A percentile compares a stretch with the other conserved stretches of the same genome.
Evolutionary conservation across 805 yeast species (phyloP).

Genomic region (Candida khao-thaluensis): DNA sequence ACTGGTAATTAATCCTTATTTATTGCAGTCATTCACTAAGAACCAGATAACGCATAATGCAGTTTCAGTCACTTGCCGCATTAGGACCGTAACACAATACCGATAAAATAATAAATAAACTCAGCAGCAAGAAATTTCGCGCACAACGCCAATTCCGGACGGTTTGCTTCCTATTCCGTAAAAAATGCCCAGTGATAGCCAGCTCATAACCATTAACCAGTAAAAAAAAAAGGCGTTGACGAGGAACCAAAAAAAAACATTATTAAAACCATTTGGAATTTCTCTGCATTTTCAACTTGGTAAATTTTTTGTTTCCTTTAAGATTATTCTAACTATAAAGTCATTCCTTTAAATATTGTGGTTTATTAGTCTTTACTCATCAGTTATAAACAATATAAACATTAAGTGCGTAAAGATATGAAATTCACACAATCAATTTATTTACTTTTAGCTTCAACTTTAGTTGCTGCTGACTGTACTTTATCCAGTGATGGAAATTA

Average conservation of each 20-base stretch:
- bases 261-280: slow-evolving; percentile 4
- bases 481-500: slow-evolving; percentile 57
- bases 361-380: slow-evolving; percentile 1
- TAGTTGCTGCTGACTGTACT: slow-evolving; percentile 12
- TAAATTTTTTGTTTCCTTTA: slow-evolving; percentile 2
- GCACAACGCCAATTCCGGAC: slow-evolving; percentile 4
- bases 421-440: slow-evolving; percentile 15
- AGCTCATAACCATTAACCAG: slow-evolving; percentile 6
- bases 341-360: slow-evolving; percentile 9
- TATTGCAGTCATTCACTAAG: too few species aligned
- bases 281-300: slow-evolving; percentile 1
- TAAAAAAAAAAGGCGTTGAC: slow-evolving; percentile 4
- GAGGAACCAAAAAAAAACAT: slow-evolving; percentile 3
- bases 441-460: slow-evolving; percentile 10
- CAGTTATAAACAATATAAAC: neutral
- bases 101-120: neutral
- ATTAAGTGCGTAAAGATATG: slow-evolving; percentile 8
- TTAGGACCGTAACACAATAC: slow-evolving; percentile 5
- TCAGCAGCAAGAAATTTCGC: slow-evolving; percentile 1
- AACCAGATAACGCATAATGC: too few species aligned
- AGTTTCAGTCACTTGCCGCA: neutral
- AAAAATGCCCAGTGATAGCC: slow-evolving; percentile 3
- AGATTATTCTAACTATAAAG: slow-evolving; percentile 5
- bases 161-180: slow-evolving; percentile 6
- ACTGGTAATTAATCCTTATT: too few species aligned